Evolutionary conservation across 2,329 filamentous ascomycete genomes (phyloP), one percentile per base, ranked within the genome.

Genomic region (Phyllosticta citrichinensis): DNA sequence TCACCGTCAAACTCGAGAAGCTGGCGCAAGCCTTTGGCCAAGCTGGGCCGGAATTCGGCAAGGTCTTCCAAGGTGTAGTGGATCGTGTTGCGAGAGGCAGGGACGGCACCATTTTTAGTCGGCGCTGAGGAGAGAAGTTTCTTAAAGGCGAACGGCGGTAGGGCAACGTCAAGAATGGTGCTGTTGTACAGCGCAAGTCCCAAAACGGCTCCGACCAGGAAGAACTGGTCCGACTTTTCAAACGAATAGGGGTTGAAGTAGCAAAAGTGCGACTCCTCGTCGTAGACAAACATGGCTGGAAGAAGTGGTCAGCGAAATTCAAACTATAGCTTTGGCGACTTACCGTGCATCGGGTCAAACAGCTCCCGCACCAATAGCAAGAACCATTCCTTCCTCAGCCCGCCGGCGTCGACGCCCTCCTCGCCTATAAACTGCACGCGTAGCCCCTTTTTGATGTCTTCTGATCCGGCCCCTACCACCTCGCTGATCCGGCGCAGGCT

Each of bases 111-210:
- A 20, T 55, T 61, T 50, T 54, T 57, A 1, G 80, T 75, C n/a
- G 90, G 89, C 1, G 87, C 87, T 9, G 89, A 85, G 2, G 89
- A 85, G 51, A 96, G 80, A 20, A 97, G 81, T 72, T 96, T 96
- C 65, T 90, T 86, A 70, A 96, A 97, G 1, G 89, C 87, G 71
- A 96, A 96, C 0, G 91, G 89, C 1, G 92, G 92, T 20, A 97
- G 81, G 1, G 90, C 88, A 56, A 96, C 83, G 69, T 96, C 92
- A 19, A 97, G 79, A 66, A 96, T 96, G 0, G 90, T 96, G 2
- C 90, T 95, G 73, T 97, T 96, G 76, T 96, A 96, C 63, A 97
- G 96, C 14, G 92, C 92, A 62, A 97, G 79, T 0, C 92, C 92
- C 60, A 97, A 81, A 8, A 96, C 81, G 12, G 94, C 89, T 0